Evolutionary conservation across 331 rosid genomes (phyloP), one percentile per base, ranked within the genome.

Genomic region (Quercus lobata): DNA sequence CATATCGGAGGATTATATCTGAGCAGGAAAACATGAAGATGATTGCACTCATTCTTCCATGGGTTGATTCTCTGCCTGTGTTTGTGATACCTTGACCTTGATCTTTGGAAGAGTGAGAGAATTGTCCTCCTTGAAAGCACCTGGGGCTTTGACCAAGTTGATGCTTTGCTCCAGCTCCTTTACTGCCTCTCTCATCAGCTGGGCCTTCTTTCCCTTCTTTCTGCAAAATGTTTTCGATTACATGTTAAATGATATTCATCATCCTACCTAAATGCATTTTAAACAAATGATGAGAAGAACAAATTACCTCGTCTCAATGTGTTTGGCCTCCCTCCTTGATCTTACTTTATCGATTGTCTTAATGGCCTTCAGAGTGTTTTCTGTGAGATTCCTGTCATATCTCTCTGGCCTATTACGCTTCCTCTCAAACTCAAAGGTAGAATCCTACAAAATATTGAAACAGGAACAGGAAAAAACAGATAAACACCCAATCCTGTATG

Each of bases 401-500:
- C 90, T 88, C 87, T 92, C 93, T 0, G 97, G 97, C 82, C 94
- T 89, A 78, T 90, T 92, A 16, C 96, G 84, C 85, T 88, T 90
- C 80, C 97, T 89, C 94, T 94, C 97, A 83, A 92, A 92, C 85
- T 94, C 97, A 55, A 92, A 92, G 71, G 98, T 90, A 2, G 97
- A 79, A 60, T 93, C 96, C 98, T 93, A 37, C 54, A 79, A 58
- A 37, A 66, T 32, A 17, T 56, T 2, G 57, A 10, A 72, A 78
- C 14, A 24, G 58, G 5, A 49, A 24, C 29, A 35, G 30, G 27
- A 18, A 27, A 58, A 19, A 16, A 10, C 7, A 17, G 6, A 62
- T 54, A 3, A 37, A 24, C 69, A 44, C 41, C 25, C 5, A 21
- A 22, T 29, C 14, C 34, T 71, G 60, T 14, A 24, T 41, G 15